Evolutionary conservation across 192 early-diverging fungal genomes (phyloP).

Genomic region (Allomyces macrogynus): DNA sequence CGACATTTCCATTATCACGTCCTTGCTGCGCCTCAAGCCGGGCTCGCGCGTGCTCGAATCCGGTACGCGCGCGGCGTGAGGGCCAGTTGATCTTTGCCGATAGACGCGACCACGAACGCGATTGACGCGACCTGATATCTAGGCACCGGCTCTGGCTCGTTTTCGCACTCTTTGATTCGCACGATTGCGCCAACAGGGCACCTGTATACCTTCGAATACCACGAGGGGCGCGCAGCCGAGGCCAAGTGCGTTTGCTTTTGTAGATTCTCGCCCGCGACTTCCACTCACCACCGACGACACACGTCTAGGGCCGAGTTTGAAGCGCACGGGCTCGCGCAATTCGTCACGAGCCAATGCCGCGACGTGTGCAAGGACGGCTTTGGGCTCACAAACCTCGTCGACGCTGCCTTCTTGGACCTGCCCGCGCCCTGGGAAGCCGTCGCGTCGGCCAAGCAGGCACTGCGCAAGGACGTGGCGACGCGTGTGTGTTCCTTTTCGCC

Average conservation of each 20-base stretch:
- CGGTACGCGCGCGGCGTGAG: conserved; percentile 14
- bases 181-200: conserved; percentile 70
- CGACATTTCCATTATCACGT: conserved; percentile 79
- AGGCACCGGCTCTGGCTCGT: conserved; percentile 89
- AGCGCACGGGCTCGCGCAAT: conserved; percentile 42
- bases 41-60: conserved; percentile 72
- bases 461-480: conserved; percentile 59
- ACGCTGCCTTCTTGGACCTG: conserved; percentile 86
- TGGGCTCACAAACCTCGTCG: conserved; percentile 42
- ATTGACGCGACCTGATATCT: not conserved
- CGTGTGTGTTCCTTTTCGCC: conserved; percentile 88
- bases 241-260: too few species aligned
- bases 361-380: conserved; percentile 86
- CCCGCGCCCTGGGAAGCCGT: conserved; percentile 93
- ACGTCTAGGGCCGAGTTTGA: conserved; percentile 20
- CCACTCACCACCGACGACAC: too few species aligned
- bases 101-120: too few species aligned
- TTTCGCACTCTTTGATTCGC: conserved; percentile 82
- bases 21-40: conserved; percentile 61
- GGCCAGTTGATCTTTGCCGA: too few species aligned
- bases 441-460: conserved; percentile 56
- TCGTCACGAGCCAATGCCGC: conserved; percentile 53
- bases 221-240: conserved; percentile 40
- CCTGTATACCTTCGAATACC: conserved; percentile 89
- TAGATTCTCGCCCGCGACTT: too few species aligned